Evolutionary conservation across 2,329 filamentous ascomycete genomes (phyloP).

Genomic region (Hymenoscyphus fructigenus): DNA sequence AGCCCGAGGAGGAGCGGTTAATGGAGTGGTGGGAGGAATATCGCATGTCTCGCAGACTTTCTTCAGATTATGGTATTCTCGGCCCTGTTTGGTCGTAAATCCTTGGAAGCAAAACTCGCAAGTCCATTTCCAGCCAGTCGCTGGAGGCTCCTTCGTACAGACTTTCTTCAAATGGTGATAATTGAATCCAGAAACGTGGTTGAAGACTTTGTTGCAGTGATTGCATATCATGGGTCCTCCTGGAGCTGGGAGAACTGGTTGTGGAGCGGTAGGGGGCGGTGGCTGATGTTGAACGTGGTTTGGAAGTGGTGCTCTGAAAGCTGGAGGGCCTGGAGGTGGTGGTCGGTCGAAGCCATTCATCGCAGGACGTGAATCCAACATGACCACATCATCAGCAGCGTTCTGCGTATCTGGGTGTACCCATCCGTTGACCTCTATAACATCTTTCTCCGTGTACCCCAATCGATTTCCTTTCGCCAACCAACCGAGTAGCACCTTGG

Average conservation of each 20-base stretch:
- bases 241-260: neutral
- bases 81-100: slow-evolving; percentile 28
- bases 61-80: slow-evolving; percentile 24
- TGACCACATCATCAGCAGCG: neutral
- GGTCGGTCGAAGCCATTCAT: neutral
- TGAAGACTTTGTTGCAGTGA: slow-evolving; percentile 9
- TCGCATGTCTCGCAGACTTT: slow-evolving; percentile 12
- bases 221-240: slow-evolving; percentile 8
- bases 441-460: slow-evolving; percentile 32
- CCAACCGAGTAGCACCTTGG: slow-evolving; percentile 28
- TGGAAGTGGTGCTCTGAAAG: neutral
- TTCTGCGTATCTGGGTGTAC: slow-evolving; percentile 19
- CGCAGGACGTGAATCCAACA: neutral
- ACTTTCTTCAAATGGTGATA: slow-evolving; percentile 22
- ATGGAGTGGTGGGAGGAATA: slow-evolving; percentile 3
- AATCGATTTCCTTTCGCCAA: slow-evolving; percentile 29
- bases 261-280: neutral
- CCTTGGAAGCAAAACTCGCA: slow-evolving; percentile 24
- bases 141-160: slow-evolving; percentile 19
- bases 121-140: slow-evolving; percentile 20
- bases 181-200: slow-evolving; percentile 12
- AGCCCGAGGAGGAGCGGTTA: neutral
- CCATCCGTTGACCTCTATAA: slow-evolving; percentile 29
- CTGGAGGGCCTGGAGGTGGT: neutral
- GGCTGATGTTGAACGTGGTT: neutral